A percentile compares a stretch with the other conserved stretches of the same genome.
These are phyloP conservation scores for Stephanodiscus minutulus DNA, from an alignment of 108 stramenopile genomes.

Conservation along the genomic window DNA sequence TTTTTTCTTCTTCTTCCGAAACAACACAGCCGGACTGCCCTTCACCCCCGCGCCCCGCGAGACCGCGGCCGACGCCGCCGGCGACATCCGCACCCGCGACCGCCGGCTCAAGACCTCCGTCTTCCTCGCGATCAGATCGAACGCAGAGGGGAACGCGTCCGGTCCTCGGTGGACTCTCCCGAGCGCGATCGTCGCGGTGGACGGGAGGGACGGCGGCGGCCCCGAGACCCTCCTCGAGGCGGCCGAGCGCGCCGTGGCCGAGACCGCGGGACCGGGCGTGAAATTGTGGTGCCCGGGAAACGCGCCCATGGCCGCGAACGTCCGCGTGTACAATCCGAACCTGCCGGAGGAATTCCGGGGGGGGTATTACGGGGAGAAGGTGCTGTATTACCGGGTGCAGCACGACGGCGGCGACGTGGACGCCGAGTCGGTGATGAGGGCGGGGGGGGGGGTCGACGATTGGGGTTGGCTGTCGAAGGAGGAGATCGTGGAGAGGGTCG, in stretches of 20 bases:
- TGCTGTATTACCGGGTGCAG: conserved; percentile 77
- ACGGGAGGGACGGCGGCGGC: too few relatives aligned
- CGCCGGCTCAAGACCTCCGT: conserved; percentile 70
- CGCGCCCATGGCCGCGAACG: conserved; percentile 71
- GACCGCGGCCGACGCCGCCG: conserved; percentile 78
- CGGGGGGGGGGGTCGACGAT: conserved; percentile 40
- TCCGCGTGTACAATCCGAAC: conserved; percentile 47
- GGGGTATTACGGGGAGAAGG: conserved; percentile 76
- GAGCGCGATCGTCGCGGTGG: conserved; percentile 53
- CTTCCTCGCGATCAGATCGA: conserved; percentile 62
- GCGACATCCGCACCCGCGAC: conserved; percentile 66
- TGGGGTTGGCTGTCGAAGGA: conserved; percentile 77
- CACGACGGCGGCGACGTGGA: conserved; percentile 63
- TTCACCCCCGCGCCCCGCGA: conserved; percentile 79
- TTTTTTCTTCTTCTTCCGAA: background rate
- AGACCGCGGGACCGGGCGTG: conserved; percentile 46
- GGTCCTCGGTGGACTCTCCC: conserved; percentile 65
- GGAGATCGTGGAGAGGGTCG: conserved; percentile 68
- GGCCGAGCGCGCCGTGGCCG: conserved; percentile 51
- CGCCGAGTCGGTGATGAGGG: conserved; percentile 20
- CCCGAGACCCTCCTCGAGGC: conserved; percentile 64
- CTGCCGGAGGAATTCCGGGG: conserved; percentile 35
- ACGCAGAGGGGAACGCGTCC: conserved; percentile 24
- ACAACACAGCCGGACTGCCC: conserved; percentile 53
- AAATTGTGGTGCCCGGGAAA: conserved; percentile 66